Evolutionary conservation across 306 rosid genomes (phyloP), one percentile per base, ranked within the genome.

Genomic region (Comarum palustre): DNA sequence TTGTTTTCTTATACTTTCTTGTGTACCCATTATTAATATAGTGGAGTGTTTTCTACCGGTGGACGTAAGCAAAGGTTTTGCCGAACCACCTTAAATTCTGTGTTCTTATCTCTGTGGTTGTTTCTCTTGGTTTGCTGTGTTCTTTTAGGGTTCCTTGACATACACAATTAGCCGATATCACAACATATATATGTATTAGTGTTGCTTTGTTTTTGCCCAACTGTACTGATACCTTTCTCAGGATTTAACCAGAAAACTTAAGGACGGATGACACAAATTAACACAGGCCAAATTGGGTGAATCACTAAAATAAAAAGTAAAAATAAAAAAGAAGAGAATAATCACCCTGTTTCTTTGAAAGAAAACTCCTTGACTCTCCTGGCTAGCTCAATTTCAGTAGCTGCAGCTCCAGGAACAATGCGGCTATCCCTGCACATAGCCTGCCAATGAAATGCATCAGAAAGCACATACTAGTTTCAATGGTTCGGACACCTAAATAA

Each of bases 351-450:
- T 86, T 91, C 96, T 82, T 80, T 89, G 78, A 81, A 91, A 76
- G 97, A 91, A 64, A 89, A 91, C 19, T 94, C 98, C 80, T 94
- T 94, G 62, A 94, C 87, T 79, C 90, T 84, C 83, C 58, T 88
- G 61, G 96, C 98, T 65, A 90, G 75, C 87, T 93, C 98, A 72
- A 93, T 93, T 86, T 93, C 96, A 43, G 98, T 93, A 51, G 98
- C 97, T 6, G 97, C 92, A 71, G 92, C 97, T 61, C 97, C 98
- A 57, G 98, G 95, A 75, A 94, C 91, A 42, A 65, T 82, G 13
- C 98, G 92, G 82, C 98, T 94, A 73, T 94, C 96, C 83, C 86
- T 86, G 74, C 97, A 92, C 97, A 91, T 91, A 51, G 98, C 97
- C 97, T 94, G 72, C 77, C 34, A 78, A 66, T 50, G 31, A 79